Evolutionary conservation across 352 stramenopile genomes (phyloP), one percentile per base, ranked within the genome.

Genomic region (Aphanomyces invadans): DNA sequence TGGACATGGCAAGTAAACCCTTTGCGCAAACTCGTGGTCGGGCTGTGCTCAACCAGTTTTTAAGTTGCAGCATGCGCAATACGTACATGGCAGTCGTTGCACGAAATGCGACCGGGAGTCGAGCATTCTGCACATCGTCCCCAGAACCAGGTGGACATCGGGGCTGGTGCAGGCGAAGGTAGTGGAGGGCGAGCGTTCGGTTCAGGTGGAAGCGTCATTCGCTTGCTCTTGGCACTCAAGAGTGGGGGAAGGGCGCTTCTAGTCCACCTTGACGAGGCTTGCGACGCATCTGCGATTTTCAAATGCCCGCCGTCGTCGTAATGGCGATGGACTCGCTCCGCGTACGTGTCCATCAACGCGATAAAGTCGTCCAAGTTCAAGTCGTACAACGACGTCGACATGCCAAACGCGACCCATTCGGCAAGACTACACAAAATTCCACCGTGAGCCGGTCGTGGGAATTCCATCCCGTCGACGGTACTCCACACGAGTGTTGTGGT

Each of bases 371-470:
- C 19, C 29, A 28, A 28, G 12, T 21, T 2, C 49, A 57, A 33
- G 15, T 7, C 25, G 23, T 36, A 57, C 49, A 57, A 57, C 7
- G 49, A 57, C 0, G 49, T 57, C 5, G 49, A 11, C 25, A 38
- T 32, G 15, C 19, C 49, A 32, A 57, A 57, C 19, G 49, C 49
- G 7, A 57, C 19, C 49, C 49, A 57, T 33, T 57, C 49, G 29
- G 21, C 29, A 15, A 57, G 36, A 28, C 49, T 57, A 33, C 46
- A 28, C 17, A 9, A 17, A 45, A 45, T 45, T n/a, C n/a, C n/a
- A n/a, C n/a, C n/a, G n/a, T n/a, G n/a, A n/a, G n/a, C n/a, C n/a
- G n/a, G n/a, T n/a, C n/a, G n/a, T n/a, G n/a, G n/a, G n/a, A n/a
- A n/a, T n/a, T n/a, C n/a, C n/a, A n/a, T n/a, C n/a, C n/a, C n/a